These are phyloP conservation scores for Pecoramyces ruminantium DNA, from an alignment of 192 early-diverging fungal genomes.

Conservation along the genomic window DNA sequence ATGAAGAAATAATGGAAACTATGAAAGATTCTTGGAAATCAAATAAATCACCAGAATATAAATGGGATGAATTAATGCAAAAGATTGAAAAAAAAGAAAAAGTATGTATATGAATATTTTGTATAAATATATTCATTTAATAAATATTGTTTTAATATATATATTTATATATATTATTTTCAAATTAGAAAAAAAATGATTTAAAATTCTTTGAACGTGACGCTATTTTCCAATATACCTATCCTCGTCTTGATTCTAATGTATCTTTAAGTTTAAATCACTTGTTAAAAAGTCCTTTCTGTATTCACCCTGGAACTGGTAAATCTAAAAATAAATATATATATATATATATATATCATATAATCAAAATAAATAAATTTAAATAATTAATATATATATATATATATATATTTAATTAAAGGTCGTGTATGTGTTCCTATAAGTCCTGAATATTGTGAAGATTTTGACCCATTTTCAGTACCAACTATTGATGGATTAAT, in stretches of 20 bases:
- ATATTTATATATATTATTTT: too few relatives aligned
- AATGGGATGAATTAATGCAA: too few relatives aligned
- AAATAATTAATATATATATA: not conserved
- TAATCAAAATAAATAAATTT: too few relatives aligned
- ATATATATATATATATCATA: not conserved
- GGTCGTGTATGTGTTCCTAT: constrained; percentile 91
- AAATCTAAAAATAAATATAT: not conserved
- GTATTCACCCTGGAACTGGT: constrained; percentile 83
- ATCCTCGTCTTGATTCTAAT: constrained; percentile 85
- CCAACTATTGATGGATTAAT: constrained; percentile 56
- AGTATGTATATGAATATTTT: too few relatives aligned
- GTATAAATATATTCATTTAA: too few relatives aligned
- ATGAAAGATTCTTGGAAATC: not conserved
- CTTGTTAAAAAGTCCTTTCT: constrained; percentile 94
- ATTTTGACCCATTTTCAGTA: constrained; percentile 63
- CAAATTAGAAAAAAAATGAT: constrained; percentile 10
- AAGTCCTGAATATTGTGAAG: constrained; percentile 45
- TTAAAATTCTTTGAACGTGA: constrained; percentile 34
- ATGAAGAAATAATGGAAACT: constrained; percentile 28
- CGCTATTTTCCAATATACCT: constrained; percentile 76
- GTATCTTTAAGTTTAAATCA: constrained; percentile 80
- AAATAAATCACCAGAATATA: not conserved
- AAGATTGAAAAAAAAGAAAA: not conserved
- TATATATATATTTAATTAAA: constrained; percentile 2
- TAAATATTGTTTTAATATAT: too few relatives aligned